Evolutionary conservation across 306 rosid species (phyloP), one percentile per base, ranked within the genome.

Genomic region (Pyrus betulifolia): DNA sequence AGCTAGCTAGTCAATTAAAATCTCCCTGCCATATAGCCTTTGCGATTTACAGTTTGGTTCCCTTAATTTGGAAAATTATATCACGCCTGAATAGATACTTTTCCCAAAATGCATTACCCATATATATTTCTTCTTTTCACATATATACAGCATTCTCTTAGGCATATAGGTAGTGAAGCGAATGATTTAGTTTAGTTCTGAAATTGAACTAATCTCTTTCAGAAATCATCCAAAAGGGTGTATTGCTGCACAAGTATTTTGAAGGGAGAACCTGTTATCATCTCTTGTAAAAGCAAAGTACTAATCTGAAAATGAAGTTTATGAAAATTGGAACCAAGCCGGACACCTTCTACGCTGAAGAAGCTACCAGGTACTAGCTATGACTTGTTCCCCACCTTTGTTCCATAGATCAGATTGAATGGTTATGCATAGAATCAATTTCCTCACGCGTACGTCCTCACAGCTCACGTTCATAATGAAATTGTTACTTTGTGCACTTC

Each of bases 241-340:
- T 13, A 4, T 3, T 25, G 54, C 67, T 59, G 68, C 77, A 73
- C 11, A 38, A 58, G 42, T 23, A 35, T 38, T 64, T 31, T 81
- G 76, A 83, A 82, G 87, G 72, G 71, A 83, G 54, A 79, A 63
- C 60, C 67, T 83, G 76, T 22, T 19, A 69, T 74, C 68, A 72
- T 67, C 73, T 74, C 72, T 82, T 80, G 84, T 25, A 15, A 70
- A 66, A 81, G 79, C 52, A 28, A 11, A 65, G 80, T 52, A 74
- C 59, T 58, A 25, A 18, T 61, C 33, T 70, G 71, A 85, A 35
- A 67, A 95, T 95, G 99, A 95, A 95, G 97, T 95, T 89, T 81
- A 92, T 95, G 99, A 95, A 95, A 89, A 85, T 95, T 86, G 99
- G 99, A 71, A 90, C 93, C 62, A 89, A 91, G 87, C 91, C 90